A percentile compares a stretch with the other conserved stretches of the same genome.
Evolutionary conservation across 1,284 basidiomycete genomes (phyloP).

Genomic region (Ustilago xerochloae): DNA sequence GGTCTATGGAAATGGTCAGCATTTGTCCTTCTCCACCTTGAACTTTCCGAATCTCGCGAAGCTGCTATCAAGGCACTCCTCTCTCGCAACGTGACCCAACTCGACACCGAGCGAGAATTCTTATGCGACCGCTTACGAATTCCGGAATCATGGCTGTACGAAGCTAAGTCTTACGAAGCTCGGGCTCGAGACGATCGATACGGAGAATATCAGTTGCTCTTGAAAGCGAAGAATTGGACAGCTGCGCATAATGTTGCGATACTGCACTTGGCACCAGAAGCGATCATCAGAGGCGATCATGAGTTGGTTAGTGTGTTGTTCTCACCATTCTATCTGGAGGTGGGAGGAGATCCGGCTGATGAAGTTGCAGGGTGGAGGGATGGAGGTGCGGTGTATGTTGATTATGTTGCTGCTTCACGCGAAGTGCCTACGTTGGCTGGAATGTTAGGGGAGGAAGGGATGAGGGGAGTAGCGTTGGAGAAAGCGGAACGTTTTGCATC

Average conservation of each 20-base stretch:
- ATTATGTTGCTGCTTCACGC: conserved; percentile 70
- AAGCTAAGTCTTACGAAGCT: conserved; percentile 79
- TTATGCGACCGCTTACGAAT: conserved; percentile 81
- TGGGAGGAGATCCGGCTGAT: conserved; percentile 71
- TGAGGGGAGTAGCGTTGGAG: conserved; percentile 27
- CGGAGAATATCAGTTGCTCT: conserved; percentile 81
- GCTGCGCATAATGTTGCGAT: conserved; percentile 85
- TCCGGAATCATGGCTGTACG: conserved; percentile 85
- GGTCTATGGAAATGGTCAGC: conserved; percentile 86
- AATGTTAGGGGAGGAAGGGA: conserved; percentile 70
- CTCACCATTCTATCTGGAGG: conserved; percentile 75
- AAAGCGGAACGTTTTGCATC: conserved; percentile 71
- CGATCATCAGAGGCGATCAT: conserved; percentile 82
- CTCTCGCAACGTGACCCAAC: conserved; percentile 76
- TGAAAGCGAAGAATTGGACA: conserved; percentile 77
- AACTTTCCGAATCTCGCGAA: conserved; percentile 76
- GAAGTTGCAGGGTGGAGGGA: conserved; percentile 63
- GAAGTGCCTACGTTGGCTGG: conserved; percentile 72
- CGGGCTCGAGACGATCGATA: conserved; percentile 77
- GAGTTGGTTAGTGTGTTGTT: conserved; percentile 81
- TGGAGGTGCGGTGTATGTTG: conserved; percentile 61
- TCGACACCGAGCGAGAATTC: conserved; percentile 78
- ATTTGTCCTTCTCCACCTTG: conserved; percentile 90
- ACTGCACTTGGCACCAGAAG: conserved; percentile 87
- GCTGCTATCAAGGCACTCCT: conserved; percentile 85